Conservation (phyloP, 345 rosid genomes). For the Arabis hirsuta region DNA sequence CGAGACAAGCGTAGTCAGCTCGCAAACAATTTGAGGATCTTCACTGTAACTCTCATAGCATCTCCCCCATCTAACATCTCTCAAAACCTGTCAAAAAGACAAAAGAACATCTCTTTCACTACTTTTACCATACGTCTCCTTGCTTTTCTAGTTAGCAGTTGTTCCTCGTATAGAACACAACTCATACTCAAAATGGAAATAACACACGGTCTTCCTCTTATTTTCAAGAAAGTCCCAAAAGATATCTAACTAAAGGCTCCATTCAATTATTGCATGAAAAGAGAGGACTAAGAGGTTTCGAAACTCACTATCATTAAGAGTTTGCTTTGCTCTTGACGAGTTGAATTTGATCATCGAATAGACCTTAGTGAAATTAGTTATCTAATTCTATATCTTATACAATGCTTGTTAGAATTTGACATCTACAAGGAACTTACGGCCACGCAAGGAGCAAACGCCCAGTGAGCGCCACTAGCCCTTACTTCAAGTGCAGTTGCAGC, state of each 20-base stretch:
- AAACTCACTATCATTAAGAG: too few species aligned
- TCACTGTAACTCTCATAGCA: constrained; percentile 88
- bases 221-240: not conserved
- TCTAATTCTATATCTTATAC: not conserved
- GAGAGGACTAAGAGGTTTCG: too few species aligned
- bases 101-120: not conserved
- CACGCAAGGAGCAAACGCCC: constrained; percentile 82
- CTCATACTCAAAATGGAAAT: not conserved
- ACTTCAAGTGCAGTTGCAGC: constrained; percentile 90
- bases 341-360: too few species aligned
- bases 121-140: not conserved
- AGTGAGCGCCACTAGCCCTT: constrained; percentile 81
- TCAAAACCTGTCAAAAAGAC: constrained; percentile 3
- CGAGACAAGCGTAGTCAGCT: constrained; percentile 63
- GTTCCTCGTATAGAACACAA: not conserved
- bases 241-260: not conserved
- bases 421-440: constrained; percentile 59
- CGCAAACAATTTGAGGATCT: constrained; percentile 56
- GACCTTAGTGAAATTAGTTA: too few species aligned
- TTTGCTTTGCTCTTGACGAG: too few species aligned
- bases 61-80: constrained; percentile 95
- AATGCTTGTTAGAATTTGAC: not conserved
- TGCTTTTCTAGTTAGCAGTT: not conserved
- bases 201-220: not conserved
- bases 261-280: too few species aligned